Conservation (phyloP, 345 rosid genomes). For the Arabidopsis arenosa region DNA sequence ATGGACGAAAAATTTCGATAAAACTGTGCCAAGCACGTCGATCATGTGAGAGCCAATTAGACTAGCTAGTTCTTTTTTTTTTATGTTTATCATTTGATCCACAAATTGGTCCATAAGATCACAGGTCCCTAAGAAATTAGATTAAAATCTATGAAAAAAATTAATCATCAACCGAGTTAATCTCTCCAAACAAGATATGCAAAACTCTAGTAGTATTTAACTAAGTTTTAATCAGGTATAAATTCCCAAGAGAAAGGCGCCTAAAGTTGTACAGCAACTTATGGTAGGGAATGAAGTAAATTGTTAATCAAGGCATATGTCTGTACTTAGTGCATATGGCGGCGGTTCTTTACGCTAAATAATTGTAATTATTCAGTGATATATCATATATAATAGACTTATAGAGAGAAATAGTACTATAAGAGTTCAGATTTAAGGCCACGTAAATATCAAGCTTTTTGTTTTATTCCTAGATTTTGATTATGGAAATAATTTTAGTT, state of each 20-base stretch:
- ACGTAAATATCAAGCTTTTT: background rate
- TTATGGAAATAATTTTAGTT: background rate
- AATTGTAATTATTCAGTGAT: conserved; percentile 26
- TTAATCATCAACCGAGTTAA: background rate
- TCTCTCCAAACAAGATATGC: background rate
- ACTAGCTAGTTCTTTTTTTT: background rate
- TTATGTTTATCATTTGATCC: background rate
- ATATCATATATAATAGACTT: background rate
- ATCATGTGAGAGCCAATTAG: background rate
- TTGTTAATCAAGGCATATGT: conserved; percentile 21
- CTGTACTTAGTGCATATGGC: conserved; percentile 42
- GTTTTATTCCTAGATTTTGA: conserved; percentile 8
- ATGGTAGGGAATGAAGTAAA: background rate
- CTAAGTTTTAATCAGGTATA: background rate
- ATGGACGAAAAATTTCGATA: background rate
- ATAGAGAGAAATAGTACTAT: background rate
- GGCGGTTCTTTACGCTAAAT: conserved; percentile 28
- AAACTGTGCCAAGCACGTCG: background rate
- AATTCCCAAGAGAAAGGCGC: background rate
- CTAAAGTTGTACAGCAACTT: conserved; percentile 11
- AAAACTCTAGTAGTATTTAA: background rate
- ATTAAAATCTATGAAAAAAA: background rate
- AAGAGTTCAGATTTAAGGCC: conserved; percentile 6
- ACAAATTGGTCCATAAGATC: background rate
- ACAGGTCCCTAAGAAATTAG: background rate